A percentile compares a stretch with the other conserved stretches of the same genome.
Conservation (phyloP, 2,329 filamentous ascomycete species). For the Aschersonia sp. region DNA sequence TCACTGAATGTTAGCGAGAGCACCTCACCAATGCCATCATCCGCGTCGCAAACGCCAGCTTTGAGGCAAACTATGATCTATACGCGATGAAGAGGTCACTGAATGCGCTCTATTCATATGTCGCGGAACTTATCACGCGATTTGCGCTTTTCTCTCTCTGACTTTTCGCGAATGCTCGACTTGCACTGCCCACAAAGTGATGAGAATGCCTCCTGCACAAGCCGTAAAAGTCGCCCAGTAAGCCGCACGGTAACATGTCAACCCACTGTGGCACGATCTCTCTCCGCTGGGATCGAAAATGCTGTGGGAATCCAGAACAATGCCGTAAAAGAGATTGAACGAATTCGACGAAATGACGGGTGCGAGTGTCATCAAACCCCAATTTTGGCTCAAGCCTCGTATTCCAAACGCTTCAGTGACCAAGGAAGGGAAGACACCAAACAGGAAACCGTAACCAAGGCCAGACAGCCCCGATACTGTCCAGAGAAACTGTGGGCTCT, state of each 20-base stretch:
- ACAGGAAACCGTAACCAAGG: conserved; percentile 81
- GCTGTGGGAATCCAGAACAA: conserved; percentile 69
- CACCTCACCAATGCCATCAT: no score
- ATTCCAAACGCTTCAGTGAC: conserved; percentile 86
- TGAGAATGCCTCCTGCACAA: conserved; percentile 51
- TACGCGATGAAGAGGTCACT: no score
- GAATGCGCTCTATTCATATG: not conserved
- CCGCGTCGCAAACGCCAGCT: no score
- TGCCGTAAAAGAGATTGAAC: conserved; percentile 85
- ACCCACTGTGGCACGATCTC: conserved; percentile 59
- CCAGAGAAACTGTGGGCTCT: conserved; percentile 62
- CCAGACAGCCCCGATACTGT: conserved; percentile 74
- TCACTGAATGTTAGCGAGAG: no score
- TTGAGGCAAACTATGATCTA: no score
- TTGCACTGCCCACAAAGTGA: conserved; percentile 58
- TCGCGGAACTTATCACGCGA: not conserved
- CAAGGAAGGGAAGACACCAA: conserved; percentile 85
- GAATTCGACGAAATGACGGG: conserved; percentile 80
- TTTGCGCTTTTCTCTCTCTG: conserved; percentile 21
- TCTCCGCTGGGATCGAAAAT: conserved; percentile 53
- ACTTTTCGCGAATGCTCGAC: conserved; percentile 32
- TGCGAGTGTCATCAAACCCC: conserved; percentile 86
- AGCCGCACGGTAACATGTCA: conserved; percentile 66
- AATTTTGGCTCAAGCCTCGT: conserved; percentile 80
- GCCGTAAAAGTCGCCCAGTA: conserved; percentile 67